Conservation (phyloP, 2,329 filamentous ascomycete genomes). For the Ophiostoma sp. region DNA sequence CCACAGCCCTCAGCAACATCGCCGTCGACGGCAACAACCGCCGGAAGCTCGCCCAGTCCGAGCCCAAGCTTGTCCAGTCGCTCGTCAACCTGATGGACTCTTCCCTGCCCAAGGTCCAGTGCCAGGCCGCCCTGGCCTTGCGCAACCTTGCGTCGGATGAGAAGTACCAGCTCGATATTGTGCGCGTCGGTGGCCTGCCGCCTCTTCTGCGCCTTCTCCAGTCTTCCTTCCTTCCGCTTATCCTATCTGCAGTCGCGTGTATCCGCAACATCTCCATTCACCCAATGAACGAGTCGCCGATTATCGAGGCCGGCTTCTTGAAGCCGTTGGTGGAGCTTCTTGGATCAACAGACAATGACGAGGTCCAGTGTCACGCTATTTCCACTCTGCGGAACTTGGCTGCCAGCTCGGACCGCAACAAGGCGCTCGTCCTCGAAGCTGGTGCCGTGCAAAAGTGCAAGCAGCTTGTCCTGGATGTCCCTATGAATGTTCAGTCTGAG, state of each 20-base stretch:
- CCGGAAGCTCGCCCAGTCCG: conserved; percentile 83
- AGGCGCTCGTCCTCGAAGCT: conserved; percentile 92
- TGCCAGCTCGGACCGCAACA: conserved; percentile 95
- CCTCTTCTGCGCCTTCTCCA: conserved; percentile 85
- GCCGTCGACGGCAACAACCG: conserved; percentile 89
- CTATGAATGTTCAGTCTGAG: conserved; percentile 91
- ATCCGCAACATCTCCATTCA: conserved; percentile 99
- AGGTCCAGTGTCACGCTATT: conserved; percentile 98
- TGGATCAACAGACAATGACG: conserved; percentile 93
- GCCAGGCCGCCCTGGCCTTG: conserved; percentile 88
- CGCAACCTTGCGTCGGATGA: conserved; percentile 96
- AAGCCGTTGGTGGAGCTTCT: conserved; percentile 90
- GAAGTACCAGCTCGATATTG: conserved; percentile 97
- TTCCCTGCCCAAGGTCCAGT: conserved; percentile 94
- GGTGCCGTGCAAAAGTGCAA: conserved; percentile 98
- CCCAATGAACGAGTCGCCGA: conserved; percentile 93
- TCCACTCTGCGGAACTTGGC: conserved; percentile 93
- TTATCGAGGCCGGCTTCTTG: conserved; percentile 95
- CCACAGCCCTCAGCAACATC: conserved; percentile 96
- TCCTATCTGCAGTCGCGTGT: conserved; percentile 92
- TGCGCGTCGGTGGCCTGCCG: conserved; percentile 76
- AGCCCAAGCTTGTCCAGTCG: conserved; percentile 86
- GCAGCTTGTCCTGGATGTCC: conserved; percentile 87
- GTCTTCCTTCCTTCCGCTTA: conserved; percentile 91
- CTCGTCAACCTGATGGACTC: conserved; percentile 97